Evolutionary conservation across 257 asterid genomes (phyloP), one percentile per base, ranked within the genome.

Genomic region (Ophiorrhiza pumila): DNA sequence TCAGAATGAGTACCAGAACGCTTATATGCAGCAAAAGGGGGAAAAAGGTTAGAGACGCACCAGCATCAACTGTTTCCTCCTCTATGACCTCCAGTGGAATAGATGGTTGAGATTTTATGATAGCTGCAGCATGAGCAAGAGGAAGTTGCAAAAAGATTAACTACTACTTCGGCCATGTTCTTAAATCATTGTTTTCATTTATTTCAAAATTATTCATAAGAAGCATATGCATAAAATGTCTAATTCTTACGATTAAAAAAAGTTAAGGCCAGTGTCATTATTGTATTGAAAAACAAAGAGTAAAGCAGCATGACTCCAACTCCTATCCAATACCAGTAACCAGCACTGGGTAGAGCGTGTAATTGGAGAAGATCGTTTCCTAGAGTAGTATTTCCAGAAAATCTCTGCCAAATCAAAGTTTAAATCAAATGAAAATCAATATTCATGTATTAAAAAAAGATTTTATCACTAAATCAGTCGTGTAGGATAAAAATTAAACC

Each of bases 241-340:
- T 18, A 67, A 65, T 55, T 35, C 97, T 85, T 85, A 90, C 98
- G 97, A 55, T 87, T 82, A 49, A 92, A 90, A 74, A 29, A 85
- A 47, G 95, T 74, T 71, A 92, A 85, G 23, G 96, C 98, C 10
- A 71, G 31, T 37, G 92, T 89, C 72, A 88, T 92, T 20, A 79
- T 35, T 29, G 85, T 49, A 81, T 88, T 90, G 86, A 92, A 87
- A 79, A 92, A 65, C 65, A 92, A 31, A 71, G 92, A 84, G 74
- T 87, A 92, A 62, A 85, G 85, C 41, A 90, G 78, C 77, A 92
- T 61, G 55, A 27, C 90, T 52, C 92, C 89, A 65, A 88, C 82
- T 80, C 98, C 97, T 56, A 92, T 69, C 98, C 98, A 90, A 78
- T 88, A 92, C 98, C 97, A 92, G 72, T 74, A 69, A 66, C 75